These are phyloP conservation scores for Senecio squalidus DNA, from an alignment of 140 eudicot genomes.

Conservation along the genomic window DNA sequence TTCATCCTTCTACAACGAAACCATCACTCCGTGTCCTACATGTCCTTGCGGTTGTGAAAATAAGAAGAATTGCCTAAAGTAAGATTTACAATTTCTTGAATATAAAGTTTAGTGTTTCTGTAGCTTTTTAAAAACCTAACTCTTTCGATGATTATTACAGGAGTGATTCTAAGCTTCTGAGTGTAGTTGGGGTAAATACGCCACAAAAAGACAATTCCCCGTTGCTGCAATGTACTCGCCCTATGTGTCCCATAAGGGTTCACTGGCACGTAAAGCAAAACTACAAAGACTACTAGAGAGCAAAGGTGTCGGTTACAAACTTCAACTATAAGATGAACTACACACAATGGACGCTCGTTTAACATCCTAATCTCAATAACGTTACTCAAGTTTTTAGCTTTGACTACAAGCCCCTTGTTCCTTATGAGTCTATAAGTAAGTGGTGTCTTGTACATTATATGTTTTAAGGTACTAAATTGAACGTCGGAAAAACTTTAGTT, in stretches of 20 bases:
- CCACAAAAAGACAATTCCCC: neutral
- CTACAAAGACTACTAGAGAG: conserved; percentile 59
- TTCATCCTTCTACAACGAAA: no score
- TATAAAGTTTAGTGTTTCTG: no score
- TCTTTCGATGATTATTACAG: neutral
- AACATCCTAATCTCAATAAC: conserved; percentile 56
- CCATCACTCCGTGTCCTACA: no score
- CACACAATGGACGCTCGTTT: conserved; percentile 53
- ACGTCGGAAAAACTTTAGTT: no score
- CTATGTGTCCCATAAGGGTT: conserved; percentile 87
- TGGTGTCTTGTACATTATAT: conserved; percentile 6
- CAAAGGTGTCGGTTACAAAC: conserved; percentile 46
- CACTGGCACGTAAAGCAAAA: conserved; percentile 74
- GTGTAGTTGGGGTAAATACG: neutral
- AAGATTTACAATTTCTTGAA: no score
- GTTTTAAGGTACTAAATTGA: neutral
- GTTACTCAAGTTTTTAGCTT: conserved; percentile 64
- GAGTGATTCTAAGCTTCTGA: neutral
- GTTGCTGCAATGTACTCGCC: conserved; percentile 73
- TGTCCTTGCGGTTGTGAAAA: no score
- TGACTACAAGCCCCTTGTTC: conserved; percentile 49
- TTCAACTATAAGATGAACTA: conserved; percentile 55
- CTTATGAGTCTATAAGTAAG: conserved; percentile 45
- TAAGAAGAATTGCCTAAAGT: no score
- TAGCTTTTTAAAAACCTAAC: no score